Percentiles rank a stretch among this genome's conserved stretches.
These are phyloP conservation scores for Hypoxylon trugodes DNA, from an alignment of 495 filamentous ascomycete species.

Conservation along the genomic window DNA sequence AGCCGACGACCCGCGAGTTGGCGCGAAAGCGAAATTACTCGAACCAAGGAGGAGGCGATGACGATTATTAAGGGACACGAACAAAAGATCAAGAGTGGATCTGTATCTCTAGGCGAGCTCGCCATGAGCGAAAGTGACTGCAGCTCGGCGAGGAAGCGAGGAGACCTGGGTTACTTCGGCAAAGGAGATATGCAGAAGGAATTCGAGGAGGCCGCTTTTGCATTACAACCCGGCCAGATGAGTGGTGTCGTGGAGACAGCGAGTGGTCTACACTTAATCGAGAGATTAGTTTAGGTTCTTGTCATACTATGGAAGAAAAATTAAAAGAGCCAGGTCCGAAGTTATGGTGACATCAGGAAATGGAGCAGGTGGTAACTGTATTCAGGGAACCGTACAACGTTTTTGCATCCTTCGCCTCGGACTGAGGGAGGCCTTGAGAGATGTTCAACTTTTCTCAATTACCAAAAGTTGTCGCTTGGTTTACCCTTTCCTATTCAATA, in stretches of 20 bases:
- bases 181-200: slow-evolving; percentile 98
- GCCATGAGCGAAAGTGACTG: slow-evolving; percentile 92
- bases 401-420: neutral
- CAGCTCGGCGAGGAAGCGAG: slow-evolving; percentile 90
- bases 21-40: slow-evolving; percentile 87
- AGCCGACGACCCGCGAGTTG: slow-evolving; percentile 90
- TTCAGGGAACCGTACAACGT: neutral
- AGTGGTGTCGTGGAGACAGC: slow-evolving; percentile 88
- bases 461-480: too few species aligned
- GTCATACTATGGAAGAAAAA: neutral
- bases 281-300: slow-evolving; percentile 56
- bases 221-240: slow-evolving; percentile 82
- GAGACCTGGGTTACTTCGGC: slow-evolving; percentile 95
- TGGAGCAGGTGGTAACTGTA: neutral
- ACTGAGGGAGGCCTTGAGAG: neutral
- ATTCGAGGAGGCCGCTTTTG: slow-evolving; percentile 95
- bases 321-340: neutral
- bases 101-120: slow-evolving; percentile 75
- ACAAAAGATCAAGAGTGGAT: slow-evolving; percentile 72
- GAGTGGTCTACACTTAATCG: slow-evolving; percentile 95
- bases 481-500: neutral
- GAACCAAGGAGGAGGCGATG: slow-evolving; percentile 86
- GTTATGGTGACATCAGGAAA: neutral
- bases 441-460: neutral
- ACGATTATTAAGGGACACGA: slow-evolving; percentile 77